These are phyloP conservation scores for Byssoonygena ceratinophila DNA, from an alignment of 2,329 filamentous ascomycete genomes.

Conservation along the genomic window DNA sequence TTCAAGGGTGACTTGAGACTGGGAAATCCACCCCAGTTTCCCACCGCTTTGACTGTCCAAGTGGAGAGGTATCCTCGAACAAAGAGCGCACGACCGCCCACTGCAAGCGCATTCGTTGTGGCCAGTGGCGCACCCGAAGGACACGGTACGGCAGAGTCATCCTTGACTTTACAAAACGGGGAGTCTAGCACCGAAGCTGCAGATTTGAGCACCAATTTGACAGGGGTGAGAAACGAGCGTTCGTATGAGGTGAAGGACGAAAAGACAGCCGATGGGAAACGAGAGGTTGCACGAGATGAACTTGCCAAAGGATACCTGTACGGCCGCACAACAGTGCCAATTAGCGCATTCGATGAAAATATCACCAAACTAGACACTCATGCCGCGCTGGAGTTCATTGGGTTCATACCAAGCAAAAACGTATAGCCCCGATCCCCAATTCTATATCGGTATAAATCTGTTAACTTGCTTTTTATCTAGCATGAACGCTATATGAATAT, in stretches of 20 bases:
- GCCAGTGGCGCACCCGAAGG: slow-evolving; percentile 36
- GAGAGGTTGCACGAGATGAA: slow-evolving; percentile 68
- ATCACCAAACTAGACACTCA: slow-evolving; percentile 76
- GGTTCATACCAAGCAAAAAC: slow-evolving; percentile 66
- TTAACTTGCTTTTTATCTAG: slow-evolving; percentile 32
- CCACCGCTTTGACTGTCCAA: slow-evolving; percentile 66
- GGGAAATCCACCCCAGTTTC: slow-evolving; percentile 63
- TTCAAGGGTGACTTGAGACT: slow-evolving; percentile 73
- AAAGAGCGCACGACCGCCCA: slow-evolving; percentile 60
- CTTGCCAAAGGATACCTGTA: slow-evolving; percentile 93
- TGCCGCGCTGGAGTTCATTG: slow-evolving; percentile 68
- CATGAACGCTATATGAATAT: slow-evolving; percentile 79
- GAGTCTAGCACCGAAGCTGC: slow-evolving; percentile 25
- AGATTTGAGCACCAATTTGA: slow-evolving; percentile 43
- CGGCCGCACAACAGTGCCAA: slow-evolving; percentile 80
- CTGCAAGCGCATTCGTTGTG: slow-evolving; percentile 66
- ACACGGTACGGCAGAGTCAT: slow-evolving; percentile 45
- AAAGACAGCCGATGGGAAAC: slow-evolving; percentile 63
- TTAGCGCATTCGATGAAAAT: slow-evolving; percentile 74
- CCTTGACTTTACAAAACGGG: slow-evolving; percentile 37
- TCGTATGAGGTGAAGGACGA: slow-evolving; percentile 73
- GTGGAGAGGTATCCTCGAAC: slow-evolving; percentile 87
- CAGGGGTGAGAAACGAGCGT: slow-evolving; percentile 63
- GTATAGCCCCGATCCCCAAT: slow-evolving; percentile 34
- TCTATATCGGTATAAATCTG: slow-evolving; percentile 2